phyloP scores from a whole-genome alignment of 352 stramenopile species.

The Pythium aquatile region DNA sequence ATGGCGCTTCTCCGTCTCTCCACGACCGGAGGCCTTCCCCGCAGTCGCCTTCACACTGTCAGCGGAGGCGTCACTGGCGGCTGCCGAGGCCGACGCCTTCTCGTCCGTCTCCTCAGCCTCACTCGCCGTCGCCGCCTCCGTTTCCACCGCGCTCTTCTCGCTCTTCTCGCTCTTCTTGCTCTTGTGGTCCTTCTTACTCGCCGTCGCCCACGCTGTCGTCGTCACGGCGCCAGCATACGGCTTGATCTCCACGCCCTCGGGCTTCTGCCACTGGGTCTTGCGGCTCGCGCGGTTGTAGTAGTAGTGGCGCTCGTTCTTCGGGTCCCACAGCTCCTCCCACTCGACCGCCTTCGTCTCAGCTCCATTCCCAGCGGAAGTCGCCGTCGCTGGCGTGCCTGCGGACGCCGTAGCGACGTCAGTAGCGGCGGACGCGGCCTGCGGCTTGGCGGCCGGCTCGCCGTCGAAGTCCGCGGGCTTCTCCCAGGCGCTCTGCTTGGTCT shows the following conservation, averaged over 20 bases:
- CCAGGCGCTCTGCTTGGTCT: slow-evolving; percentile 86
- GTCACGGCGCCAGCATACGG: slow-evolving; percentile 37
- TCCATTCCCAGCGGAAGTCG: not conserved
- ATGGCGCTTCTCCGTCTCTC: slow-evolving; percentile 5
- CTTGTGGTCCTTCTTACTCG: slow-evolving; percentile 26
- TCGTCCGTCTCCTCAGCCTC: slow-evolving; percentile 16
- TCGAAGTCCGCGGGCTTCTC: slow-evolving; percentile 81
- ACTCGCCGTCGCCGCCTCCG: slow-evolving; percentile 4
- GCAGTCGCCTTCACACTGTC: slow-evolving; percentile 2
- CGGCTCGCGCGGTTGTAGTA: slow-evolving; percentile 82
- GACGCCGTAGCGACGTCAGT: too few relatives aligned
- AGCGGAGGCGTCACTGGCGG: not conserved
- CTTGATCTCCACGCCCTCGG: slow-evolving; percentile 75
- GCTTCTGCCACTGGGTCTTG: slow-evolving; percentile 83
- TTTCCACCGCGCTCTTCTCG: not conserved
- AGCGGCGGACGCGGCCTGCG: not conserved
- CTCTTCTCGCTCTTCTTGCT: slow-evolving; percentile 17
- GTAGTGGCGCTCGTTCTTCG: slow-evolving; percentile 82
- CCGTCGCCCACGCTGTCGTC: not conserved
- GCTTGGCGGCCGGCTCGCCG: slow-evolving; percentile 34
- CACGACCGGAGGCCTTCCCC: not conserved
- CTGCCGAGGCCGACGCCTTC: slow-evolving; percentile 1
- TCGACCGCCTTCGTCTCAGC: slow-evolving; percentile 27
- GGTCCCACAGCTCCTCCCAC: slow-evolving; percentile 87
- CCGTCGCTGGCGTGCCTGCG: slow-evolving; percentile 22